Evolutionary conservation across 768 basidiomycete species (phyloP), one percentile per base, ranked within the genome.

Genomic region (Mycena chlorophos): DNA sequence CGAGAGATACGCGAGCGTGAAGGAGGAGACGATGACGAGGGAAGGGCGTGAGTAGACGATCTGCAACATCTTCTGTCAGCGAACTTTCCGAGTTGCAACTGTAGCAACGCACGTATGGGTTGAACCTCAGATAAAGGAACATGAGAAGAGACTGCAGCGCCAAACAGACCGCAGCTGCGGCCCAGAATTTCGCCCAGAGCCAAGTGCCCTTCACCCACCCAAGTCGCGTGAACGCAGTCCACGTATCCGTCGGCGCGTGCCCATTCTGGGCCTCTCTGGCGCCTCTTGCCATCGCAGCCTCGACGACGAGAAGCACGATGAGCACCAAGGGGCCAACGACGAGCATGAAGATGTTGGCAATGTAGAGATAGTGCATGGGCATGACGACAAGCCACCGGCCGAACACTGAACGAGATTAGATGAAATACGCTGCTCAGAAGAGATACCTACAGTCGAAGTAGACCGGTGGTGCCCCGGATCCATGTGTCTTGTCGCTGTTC

Each of bases 371-470:
- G 28, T 71, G 68, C 23, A 85, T 69, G 0, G 83, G 71, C 63
- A 91, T 80, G 0, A 87, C 66, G 3, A 89, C 62, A 46, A 91
- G 66, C 12, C 74, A 57, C 1, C 69, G 58, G 50, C 81, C 83
- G 60, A 89, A 85, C 17, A 91, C 89, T 90, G n/a, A n/a, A 58
- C 22, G 22, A 14, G 22, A 14, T 42, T 37, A n/a, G n/a, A 37
- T 37, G 10, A 10, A 37, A 37, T 37, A n/a, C 12, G 34, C 10
- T n/a, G 34, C 10, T 10, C 34, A 37, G n/a, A 22, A 42, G 20
- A 42, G 28, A 51, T 10, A 64, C 87, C 69, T 62, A 91, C 91
- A 42, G 63, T 92, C 91, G 63, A 91, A 89, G 69, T 89, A 91
- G 4, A 89, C 85, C 5, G 78, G 71, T 2, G 72, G 66, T 43